These are phyloP conservation scores for Euphorbia celastroides DNA, from an alignment of 441 rosid genomes.

Conservation along the genomic window DNA sequence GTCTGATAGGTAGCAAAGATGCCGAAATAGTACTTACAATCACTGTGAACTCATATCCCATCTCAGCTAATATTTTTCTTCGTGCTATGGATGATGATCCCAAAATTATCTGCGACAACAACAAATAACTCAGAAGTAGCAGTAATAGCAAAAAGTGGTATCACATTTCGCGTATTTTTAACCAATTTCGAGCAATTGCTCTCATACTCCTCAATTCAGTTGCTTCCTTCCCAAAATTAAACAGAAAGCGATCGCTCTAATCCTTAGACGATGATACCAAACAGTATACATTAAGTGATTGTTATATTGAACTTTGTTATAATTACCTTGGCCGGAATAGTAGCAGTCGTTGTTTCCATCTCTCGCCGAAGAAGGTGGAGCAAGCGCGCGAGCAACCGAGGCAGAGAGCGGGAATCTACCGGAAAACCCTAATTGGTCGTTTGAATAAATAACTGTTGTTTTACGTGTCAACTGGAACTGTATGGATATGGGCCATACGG, in stretches of 20 bases:
- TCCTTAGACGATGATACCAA: background rate
- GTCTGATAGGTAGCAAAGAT: conserved; percentile 1
- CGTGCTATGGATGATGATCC: conserved; percentile 82
- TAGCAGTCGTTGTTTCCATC: conserved; percentile 35
- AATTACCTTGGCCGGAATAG: conserved; percentile 40
- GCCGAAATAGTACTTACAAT: conserved; percentile 33
- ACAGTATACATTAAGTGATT: no score
- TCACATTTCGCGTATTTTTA: conserved; percentile 1
- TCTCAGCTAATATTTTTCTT: conserved; percentile 58
- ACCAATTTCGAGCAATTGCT: background rate
- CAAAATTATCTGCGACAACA: conserved; percentile 54
- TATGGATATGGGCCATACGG: background rate
- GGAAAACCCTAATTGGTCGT: background rate
- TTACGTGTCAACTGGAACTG: background rate
- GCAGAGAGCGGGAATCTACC: background rate
- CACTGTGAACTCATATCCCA: conserved; percentile 83
- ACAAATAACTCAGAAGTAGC: background rate
- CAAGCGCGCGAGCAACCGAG: background rate
- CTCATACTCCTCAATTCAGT: background rate
- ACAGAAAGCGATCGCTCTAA: background rate
- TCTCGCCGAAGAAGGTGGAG: conserved; percentile 8
- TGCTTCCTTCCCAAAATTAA: background rate
- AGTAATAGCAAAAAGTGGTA: background rate
- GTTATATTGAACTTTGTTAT: background rate
- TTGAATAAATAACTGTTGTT: background rate